Conservation (phyloP, 768 basidiomycete genomes). For the Tulasnella sp. region DNA sequence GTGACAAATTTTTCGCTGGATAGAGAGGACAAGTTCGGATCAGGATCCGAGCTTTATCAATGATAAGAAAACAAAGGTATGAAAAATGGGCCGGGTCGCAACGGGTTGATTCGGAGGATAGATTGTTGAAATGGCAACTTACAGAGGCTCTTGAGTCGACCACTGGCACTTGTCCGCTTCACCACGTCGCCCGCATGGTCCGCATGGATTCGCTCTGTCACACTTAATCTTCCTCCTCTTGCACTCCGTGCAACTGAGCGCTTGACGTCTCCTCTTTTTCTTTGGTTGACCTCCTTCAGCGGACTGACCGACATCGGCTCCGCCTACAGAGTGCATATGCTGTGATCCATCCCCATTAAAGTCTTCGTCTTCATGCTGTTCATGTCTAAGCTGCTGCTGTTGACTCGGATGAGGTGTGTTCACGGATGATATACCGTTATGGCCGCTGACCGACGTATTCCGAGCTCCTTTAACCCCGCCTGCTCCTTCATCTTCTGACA, state of each 20-base stretch:
- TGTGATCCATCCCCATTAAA: neutral
- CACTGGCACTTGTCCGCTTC: slow-evolving; percentile 76
- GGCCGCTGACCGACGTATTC: slow-evolving; percentile 9
- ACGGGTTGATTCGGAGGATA: neutral
- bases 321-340: neutral
- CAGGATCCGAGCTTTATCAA: neutral
- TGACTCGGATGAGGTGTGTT: neutral
- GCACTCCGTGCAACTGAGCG: slow-evolving; percentile 79
- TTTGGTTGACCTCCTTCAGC: slow-evolving; percentile 30
- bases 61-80: neutral
- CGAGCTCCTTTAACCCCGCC: slow-evolving; percentile 12
- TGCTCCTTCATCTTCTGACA: slow-evolving; percentile 14
- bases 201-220: slow-evolving; percentile 75
- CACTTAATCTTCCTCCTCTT: slow-evolving; percentile 83
- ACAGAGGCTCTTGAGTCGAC: slow-evolving; percentile 75
- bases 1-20: slow-evolving; percentile 71
- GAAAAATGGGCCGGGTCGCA: neutral
- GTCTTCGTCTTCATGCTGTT: slow-evolving; percentile 12
- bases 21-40: slow-evolving; percentile 6
- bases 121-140: slow-evolving; percentile 28
- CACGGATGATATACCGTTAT: slow-evolving; percentile 11
- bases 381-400: neutral
- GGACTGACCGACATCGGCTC: too few species aligned
- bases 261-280: slow-evolving; percentile 75
- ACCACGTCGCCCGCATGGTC: slow-evolving; percentile 67